A percentile compares a stretch with the other conserved stretches of the same genome.
These are phyloP conservation scores for Botrytis aclada DNA, from an alignment of 2,329 filamentous ascomycete genomes.

Conservation along the genomic window DNA sequence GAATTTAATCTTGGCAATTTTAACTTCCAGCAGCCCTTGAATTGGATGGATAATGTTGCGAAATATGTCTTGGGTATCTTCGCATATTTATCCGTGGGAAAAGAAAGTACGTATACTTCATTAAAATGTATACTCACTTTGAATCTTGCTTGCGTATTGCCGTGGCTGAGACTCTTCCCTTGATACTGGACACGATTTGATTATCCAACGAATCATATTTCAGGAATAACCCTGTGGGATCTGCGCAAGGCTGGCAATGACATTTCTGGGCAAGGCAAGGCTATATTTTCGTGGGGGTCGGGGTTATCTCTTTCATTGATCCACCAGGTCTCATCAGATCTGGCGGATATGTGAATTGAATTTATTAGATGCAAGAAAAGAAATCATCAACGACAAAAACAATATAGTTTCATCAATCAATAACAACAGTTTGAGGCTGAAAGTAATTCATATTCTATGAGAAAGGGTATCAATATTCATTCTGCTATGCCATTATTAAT, in stretches of 20 bases:
- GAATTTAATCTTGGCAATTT: background rate
- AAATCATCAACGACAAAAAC: background rate
- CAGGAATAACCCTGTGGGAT: background rate
- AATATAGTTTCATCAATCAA: background rate
- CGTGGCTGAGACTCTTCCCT: conserved; percentile 15
- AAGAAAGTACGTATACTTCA: background rate
- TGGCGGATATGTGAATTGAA: background rate
- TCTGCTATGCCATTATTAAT: background rate
- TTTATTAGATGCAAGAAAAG: background rate
- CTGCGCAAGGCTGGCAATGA: conserved; percentile 9
- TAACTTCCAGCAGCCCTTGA: background rate
- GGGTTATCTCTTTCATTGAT: background rate
- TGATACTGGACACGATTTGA: conserved; percentile 18
- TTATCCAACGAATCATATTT: background rate
- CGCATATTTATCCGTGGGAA: background rate
- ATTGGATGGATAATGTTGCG: background rate
- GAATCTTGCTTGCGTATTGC: background rate
- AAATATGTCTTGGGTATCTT: background rate
- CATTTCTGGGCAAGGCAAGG: conserved; percentile 11
- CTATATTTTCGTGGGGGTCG: background rate
- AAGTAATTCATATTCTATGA: background rate
- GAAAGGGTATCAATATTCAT: conserved; percentile 18
- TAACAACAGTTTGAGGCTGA: background rate
- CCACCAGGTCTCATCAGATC: background rate
- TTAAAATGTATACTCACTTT: background rate